Conservation (phyloP, 805 yeast species). For the Metschnikowia lochheadii region DNA sequence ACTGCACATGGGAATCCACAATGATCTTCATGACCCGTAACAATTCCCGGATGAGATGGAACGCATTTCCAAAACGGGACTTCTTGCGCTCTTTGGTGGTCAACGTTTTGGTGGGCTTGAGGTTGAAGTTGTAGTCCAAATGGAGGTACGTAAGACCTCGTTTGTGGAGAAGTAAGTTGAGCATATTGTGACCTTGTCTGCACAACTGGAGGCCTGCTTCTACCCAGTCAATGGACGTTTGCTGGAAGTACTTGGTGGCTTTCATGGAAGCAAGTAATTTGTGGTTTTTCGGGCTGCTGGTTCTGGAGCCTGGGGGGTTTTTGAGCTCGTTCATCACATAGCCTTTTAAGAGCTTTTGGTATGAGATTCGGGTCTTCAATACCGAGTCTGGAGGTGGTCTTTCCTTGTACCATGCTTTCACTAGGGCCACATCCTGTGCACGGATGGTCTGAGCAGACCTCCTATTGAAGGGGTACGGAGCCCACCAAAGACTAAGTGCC, state of each 20-base stretch:
- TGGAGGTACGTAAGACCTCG: constrained; percentile 90
- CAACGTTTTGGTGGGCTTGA: constrained; percentile 93
- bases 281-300: constrained; percentile 46
- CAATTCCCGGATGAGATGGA: constrained; percentile 88
- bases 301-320: constrained; percentile 29
- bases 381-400: constrained; percentile 61
- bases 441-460: constrained; percentile 69
- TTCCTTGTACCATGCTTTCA: constrained; percentile 78
- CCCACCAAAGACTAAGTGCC: constrained; percentile 69
- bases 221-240: constrained; percentile 94
- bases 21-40: constrained; percentile 76
- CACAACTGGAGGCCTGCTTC: constrained; percentile 96
- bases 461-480: constrained; percentile 81
- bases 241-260: constrained; percentile 83
- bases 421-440: constrained; percentile 85
- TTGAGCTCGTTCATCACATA: constrained; percentile 71
- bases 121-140: constrained; percentile 89
- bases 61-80: constrained; percentile 94
- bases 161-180: constrained; percentile 82
- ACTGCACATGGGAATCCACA: constrained; percentile 93
- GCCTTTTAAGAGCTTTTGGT: constrained; percentile 81
- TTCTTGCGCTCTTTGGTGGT: constrained; percentile 95
- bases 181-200: constrained; percentile 90
- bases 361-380: constrained; percentile 77
- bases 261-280: constrained; percentile 62